These are phyloP conservation scores for Crithidia fasciculata DNA, from an alignment of 208 protist genomes.

Conservation along the genomic window DNA sequence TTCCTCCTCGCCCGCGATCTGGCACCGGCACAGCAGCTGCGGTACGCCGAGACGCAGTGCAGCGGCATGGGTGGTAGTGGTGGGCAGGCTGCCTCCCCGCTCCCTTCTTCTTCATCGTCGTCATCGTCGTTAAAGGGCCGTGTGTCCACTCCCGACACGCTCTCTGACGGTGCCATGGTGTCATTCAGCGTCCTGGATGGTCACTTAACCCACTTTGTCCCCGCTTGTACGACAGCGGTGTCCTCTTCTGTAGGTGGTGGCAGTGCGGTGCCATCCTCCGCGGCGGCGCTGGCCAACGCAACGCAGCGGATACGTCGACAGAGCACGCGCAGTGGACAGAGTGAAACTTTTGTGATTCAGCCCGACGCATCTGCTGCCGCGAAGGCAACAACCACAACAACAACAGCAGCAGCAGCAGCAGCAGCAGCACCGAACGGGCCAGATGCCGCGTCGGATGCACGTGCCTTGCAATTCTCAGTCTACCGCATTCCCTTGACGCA, in stretches of 20 bases:
- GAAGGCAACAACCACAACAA: neutral
- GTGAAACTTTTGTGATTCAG: constrained; percentile 6
- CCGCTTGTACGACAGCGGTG: constrained; percentile 8
- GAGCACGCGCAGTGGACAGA: constrained; percentile 13
- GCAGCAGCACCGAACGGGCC: neutral
- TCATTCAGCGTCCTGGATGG: constrained; percentile 60
- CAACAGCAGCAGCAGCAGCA: neutral
- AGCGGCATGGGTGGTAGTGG: neutral
- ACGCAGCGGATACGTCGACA: neutral
- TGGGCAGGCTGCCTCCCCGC: too few species aligned
- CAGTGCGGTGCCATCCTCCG: neutral
- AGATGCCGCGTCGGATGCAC: constrained; percentile 16
- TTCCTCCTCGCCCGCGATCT: constrained; percentile 69
- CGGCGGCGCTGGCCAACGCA: neutral
- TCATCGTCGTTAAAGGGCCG: neutral
- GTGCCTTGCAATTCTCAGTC: constrained; percentile 62
- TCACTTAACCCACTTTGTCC: constrained; percentile 55
- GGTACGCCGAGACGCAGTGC: constrained; percentile 38
- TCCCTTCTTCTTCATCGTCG: neutral
- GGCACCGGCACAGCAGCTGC: constrained; percentile 32
- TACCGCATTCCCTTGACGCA: constrained; percentile 66
- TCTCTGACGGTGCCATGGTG: constrained; percentile 3
- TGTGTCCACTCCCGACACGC: neutral
- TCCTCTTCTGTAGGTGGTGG: neutral
- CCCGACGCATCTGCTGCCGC: neutral